Percentiles rank a stretch among this genome's conserved stretches.
Evolutionary conservation across 371 early-diverging fungal species (phyloP).

Genomic region (Zychaea mexicana): DNA sequence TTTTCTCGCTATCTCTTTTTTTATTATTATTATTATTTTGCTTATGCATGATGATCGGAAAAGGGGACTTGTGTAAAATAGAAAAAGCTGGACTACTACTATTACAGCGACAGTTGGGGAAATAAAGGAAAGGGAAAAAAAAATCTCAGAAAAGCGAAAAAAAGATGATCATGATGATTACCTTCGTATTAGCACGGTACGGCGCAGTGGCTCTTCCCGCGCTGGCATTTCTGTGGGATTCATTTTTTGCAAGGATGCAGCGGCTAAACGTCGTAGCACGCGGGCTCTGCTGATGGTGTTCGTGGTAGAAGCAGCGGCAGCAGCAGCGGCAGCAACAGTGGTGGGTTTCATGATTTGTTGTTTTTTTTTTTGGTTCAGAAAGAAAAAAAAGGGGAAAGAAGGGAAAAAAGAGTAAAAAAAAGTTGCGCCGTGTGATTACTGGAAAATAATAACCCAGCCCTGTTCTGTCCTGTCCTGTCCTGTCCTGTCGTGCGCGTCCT

Average conservation of each 20-base stretch:
- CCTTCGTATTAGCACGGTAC: conserved; percentile 1
- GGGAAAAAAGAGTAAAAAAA: neutral
- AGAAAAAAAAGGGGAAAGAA: neutral
- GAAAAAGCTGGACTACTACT: neutral
- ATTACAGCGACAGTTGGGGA: neutral
- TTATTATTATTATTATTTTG: no score
- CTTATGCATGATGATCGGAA: neutral
- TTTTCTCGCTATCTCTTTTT: no score
- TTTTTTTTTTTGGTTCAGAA: neutral
- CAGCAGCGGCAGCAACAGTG: neutral
- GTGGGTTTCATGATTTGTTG: conserved; percentile 4
- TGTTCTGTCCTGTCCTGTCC: no score
- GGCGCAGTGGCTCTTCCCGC: conserved; percentile 3
- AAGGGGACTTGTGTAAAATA: neutral
- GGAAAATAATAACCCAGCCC: neutral
- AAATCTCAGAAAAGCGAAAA: neutral
- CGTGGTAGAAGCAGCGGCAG: no score
- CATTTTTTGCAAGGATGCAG: conserved; percentile 4
- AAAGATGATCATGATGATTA: neutral
- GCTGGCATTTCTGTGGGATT: conserved; percentile 5
- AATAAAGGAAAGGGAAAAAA: neutral
- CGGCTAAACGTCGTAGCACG: conserved; percentile 4
- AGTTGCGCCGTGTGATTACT: conserved; percentile 2
- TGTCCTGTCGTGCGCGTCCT: no score
- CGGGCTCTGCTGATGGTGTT: neutral